Base-by-base conservation (phyloP, 2,329 filamentous ascomycete genomes). In the Hyphodiscus sp. region DNA sequence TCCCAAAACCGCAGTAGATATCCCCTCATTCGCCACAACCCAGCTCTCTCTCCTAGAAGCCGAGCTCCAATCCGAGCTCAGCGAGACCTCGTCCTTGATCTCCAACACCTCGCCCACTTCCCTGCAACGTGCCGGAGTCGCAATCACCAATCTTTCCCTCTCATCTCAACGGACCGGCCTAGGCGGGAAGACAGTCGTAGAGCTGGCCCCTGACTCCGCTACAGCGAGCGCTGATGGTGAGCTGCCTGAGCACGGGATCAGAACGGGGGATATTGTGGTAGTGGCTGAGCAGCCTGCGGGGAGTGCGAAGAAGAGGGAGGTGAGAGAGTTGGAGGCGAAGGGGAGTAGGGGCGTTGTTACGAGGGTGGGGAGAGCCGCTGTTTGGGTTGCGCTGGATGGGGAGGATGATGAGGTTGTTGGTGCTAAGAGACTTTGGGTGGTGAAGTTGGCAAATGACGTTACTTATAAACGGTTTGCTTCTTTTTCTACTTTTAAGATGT, bases 101-200 rank as follows among this genome's bases (percentile, higher is more conserved):
- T 77, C 82, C 45, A 79, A 79, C 45, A 81, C 87, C 68, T 82
- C 84, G 47, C 89, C 89, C 4, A 73, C 79, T 0, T 76, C 81
- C 1, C 81, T 95, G 13, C 81, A 89, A 66, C 83, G 86, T 54
- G 87, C 87, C 6, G 89, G 89, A n/a, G 77, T 90, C 42, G 89
- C 89, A 30, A 76, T 94, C 63, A 82, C 83, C 16, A 92, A 91
- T 69, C 81, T 97, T 9, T 74, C 81, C 30, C 74, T 95, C 33
- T 75, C 79, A 11, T 85, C 87, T 18, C 87, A 88, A 67, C 85
- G 91, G 29, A 99, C 94, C 0, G 94, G 94, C 0, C 76, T 96
- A 41, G 94, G 91, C 16, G 94, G 94, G n/a, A 88, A 90, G 59
- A 90, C 89, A 0, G 86, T 99, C 1, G 74, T 96, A 2, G 91